These are phyloP conservation scores for Aspergillus avenaceus DNA, from an alignment of 495 filamentous ascomycete species.

Conservation along the genomic window DNA sequence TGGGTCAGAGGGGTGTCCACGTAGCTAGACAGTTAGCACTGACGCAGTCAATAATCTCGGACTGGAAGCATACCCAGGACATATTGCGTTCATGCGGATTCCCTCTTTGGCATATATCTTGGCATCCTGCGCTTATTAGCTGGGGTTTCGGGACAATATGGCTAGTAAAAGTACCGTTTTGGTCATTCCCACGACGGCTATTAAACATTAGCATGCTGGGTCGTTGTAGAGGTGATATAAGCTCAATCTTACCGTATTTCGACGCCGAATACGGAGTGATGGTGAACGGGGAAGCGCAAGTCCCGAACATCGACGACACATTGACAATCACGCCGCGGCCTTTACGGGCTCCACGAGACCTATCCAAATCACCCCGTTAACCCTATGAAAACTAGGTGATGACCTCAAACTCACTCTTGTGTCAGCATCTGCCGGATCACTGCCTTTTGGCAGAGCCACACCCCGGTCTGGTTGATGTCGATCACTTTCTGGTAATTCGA, in stretches of 20 bases:
- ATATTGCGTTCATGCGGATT: conserved; percentile 50
- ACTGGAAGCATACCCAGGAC: conserved; percentile 31
- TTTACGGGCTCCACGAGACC: conserved; percentile 12
- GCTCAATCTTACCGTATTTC: conserved; percentile 34
- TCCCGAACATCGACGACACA: conserved; percentile 25
- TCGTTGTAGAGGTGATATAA: background rate
- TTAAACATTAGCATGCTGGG: background rate
- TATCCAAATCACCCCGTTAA: background rate
- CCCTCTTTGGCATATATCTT: conserved; percentile 37
- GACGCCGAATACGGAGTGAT: conserved; percentile 34
- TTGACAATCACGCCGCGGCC: conserved; percentile 30
- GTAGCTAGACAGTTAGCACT: conserved; percentile 1
- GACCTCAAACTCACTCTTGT: conserved; percentile 29
- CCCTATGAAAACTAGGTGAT: background rate
- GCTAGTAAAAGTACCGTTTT: conserved; percentile 20
- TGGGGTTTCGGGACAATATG: background rate
- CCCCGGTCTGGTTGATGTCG: conserved; percentile 43
- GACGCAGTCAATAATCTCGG: background rate
- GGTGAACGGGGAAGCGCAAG: conserved; percentile 18
- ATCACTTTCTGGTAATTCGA: conserved; percentile 39
- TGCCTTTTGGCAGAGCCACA: conserved; percentile 44
- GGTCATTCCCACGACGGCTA: conserved; percentile 37
- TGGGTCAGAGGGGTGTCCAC: conserved; percentile 16
- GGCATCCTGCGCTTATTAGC: conserved; percentile 30
- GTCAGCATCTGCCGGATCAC: conserved; percentile 47